Conservation (phyloP, 1,139 yeast species). For the Spencermartinsiella ligniputridi region DNA sequence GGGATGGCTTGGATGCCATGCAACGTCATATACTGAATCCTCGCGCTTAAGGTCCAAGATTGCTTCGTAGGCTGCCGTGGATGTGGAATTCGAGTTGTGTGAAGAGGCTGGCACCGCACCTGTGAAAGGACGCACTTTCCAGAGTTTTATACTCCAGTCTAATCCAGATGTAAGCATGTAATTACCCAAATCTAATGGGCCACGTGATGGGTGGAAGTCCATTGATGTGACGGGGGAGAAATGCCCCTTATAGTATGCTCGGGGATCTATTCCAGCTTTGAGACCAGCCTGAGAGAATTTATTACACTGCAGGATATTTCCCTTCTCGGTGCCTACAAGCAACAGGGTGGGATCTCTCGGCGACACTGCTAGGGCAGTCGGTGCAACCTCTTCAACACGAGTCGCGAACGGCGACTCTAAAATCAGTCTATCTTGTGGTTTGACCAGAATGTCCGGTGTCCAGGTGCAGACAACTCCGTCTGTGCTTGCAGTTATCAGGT, state of each 20-base stretch:
- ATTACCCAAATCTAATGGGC: constrained; percentile 31
- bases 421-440: constrained; percentile 35
- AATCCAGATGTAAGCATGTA: constrained; percentile 35
- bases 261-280: constrained; percentile 33
- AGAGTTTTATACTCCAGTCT: constrained; percentile 43
- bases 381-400: constrained; percentile 39
- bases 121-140: constrained; percentile 30
- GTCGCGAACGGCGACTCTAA: constrained; percentile 27
- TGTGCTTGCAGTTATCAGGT: constrained; percentile 40
- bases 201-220: constrained; percentile 31
- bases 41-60: constrained; percentile 34
- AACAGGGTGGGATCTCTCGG: constrained; percentile 36
- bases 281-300: constrained; percentile 36
- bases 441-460: constrained; percentile 43
- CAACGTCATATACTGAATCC: constrained; percentile 42
- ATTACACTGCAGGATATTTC: constrained; percentile 43
- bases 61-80: constrained; percentile 13
- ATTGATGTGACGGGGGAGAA: constrained; percentile 36
- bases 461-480: constrained; percentile 47
- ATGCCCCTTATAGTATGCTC: constrained; percentile 33
- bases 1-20: constrained; percentile 41
- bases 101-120: constrained; percentile 8
- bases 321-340: constrained; percentile 47
- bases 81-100: constrained; percentile 5
- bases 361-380: constrained; percentile 34